These are phyloP conservation scores for Gypsophila paniculata DNA, from an alignment of 179 eudicot species.

Conservation along the genomic window DNA sequence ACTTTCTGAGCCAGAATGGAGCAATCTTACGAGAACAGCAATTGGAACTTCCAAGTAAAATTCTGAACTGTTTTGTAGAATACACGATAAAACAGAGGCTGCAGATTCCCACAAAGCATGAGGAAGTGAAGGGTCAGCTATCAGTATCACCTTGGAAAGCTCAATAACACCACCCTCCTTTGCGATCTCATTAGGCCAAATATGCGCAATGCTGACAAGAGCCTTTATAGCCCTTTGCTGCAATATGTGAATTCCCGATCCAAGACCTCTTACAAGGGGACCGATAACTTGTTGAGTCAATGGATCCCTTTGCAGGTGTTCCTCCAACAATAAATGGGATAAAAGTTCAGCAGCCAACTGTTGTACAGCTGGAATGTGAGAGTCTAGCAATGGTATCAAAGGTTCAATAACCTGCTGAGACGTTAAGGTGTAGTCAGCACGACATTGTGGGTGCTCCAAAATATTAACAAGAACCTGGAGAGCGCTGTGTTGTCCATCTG, in stretches of 20 bases:
- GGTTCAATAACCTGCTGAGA: conserved; percentile 87
- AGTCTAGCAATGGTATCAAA: conserved; percentile 70
- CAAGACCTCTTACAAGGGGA: conserved; percentile 77
- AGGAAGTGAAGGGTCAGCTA: conserved; percentile 83
- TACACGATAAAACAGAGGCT: conserved; percentile 77
- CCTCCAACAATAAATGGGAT: conserved; percentile 81
- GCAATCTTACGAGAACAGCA: conserved; percentile 87
- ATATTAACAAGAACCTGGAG: conserved; percentile 92
- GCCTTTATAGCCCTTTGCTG: conserved; percentile 93
- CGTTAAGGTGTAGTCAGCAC: conserved; percentile 61
- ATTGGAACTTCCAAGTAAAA: conserved; percentile 93
- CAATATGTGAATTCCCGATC: conserved; percentile 71
- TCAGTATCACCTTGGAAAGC: conserved; percentile 85
- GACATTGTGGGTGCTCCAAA: conserved; percentile 81
- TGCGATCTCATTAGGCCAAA: conserved; percentile 95
- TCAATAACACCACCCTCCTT: conserved; percentile 95
- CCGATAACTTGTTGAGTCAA: conserved; percentile 75
- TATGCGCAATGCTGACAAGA: conserved; percentile 65
- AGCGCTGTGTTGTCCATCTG: conserved; percentile 95
- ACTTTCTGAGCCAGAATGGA: conserved; percentile 77
- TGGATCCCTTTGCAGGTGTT: conserved; percentile 78
- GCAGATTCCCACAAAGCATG: conserved; percentile 95
- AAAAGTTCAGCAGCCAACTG: conserved; percentile 93
- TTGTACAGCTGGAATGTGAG: conserved; percentile 72
- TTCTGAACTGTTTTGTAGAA: conserved; percentile 91